Percentiles rank a stretch among this genome's conserved stretches.
phyloP scores from a whole-genome alignment of 2,329 filamentous ascomycete species.

The Thielaviopsis populi region DNA sequence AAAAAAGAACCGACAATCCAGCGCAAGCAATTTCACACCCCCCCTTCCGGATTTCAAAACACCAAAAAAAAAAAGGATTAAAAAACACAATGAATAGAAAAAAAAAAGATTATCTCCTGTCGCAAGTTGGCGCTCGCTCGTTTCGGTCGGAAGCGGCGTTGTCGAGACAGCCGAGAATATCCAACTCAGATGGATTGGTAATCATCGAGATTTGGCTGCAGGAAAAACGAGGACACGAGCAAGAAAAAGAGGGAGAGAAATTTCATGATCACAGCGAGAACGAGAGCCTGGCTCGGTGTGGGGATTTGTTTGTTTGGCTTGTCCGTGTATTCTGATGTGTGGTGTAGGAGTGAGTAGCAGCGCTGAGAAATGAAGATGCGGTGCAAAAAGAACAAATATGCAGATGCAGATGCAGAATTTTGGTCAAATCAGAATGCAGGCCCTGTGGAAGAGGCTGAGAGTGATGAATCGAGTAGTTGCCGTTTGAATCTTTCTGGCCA shows the following conservation, averaged over 20 bases:
- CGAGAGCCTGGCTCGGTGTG: not conserved
- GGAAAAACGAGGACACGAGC: not conserved
- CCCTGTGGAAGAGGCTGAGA: not conserved
- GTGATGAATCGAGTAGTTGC: not conserved
- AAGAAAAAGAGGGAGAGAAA: not conserved
- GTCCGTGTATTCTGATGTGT: too few relatives aligned
- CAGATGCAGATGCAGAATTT: not conserved
- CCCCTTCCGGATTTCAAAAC: not conserved
- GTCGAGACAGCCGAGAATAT: slow-evolving; percentile 15
- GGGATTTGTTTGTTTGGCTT: not conserved
- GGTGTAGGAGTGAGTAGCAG: too few relatives aligned
- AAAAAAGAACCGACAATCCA: not conserved
- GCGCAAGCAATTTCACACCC: not conserved
- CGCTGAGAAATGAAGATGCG: too few relatives aligned
- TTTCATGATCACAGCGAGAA: not conserved
- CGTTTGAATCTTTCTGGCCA: not conserved
- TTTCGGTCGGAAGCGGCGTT: slow-evolving; percentile 2
- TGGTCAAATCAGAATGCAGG: not conserved
- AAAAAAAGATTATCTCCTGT: not conserved
- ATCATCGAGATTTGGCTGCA: slow-evolving; percentile 8
- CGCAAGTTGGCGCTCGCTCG: not conserved
- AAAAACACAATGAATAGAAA: not conserved
- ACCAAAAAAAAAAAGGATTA: not conserved
- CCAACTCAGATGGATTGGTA: slow-evolving; percentile 5
- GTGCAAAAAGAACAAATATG: not conserved